Evolutionary conservation across 495 filamentous ascomycete genomes (phyloP).

Genomic region (Daldinia caldariorum): DNA sequence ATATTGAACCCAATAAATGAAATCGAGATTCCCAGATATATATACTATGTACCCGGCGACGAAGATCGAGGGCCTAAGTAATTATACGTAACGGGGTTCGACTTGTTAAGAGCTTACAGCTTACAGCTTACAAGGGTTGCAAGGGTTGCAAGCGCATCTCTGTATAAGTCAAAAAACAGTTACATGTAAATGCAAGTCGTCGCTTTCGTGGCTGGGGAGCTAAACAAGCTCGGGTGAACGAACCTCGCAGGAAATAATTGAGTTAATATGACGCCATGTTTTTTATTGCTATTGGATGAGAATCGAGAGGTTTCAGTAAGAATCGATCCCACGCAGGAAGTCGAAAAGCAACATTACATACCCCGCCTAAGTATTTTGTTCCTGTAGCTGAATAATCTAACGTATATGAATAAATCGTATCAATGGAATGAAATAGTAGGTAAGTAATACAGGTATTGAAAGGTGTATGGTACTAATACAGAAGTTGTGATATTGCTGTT

Average conservation of each 20-base stretch:
- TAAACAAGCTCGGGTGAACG: background rate
- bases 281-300: conserved; percentile 7
- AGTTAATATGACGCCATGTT: conserved; percentile 12
- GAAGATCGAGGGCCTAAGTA: background rate
- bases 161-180: too few relatives aligned
- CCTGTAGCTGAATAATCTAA: background rate
- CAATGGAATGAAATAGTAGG: background rate
- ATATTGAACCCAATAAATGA: background rate
- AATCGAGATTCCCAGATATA: background rate
- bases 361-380: conserved; percentile 2
- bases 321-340: conserved; percentile 4
- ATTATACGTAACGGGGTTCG: background rate
- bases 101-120: conserved; percentile 1
- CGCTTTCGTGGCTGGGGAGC: conserved; percentile 11
- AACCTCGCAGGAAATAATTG: conserved; percentile 2
- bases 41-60: background rate
- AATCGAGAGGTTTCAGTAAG: conserved; percentile 3
- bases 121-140: conserved; percentile 13
- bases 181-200: background rate
- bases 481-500: background rate
- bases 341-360: conserved; percentile 5
- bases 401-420: conserved; percentile 3
- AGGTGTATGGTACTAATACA: background rate
- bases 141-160: conserved; percentile 2
- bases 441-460: too few relatives aligned